Evolutionary conservation across 768 basidiomycete genomes (phyloP).

Genomic region (Russula olivacea): DNA sequence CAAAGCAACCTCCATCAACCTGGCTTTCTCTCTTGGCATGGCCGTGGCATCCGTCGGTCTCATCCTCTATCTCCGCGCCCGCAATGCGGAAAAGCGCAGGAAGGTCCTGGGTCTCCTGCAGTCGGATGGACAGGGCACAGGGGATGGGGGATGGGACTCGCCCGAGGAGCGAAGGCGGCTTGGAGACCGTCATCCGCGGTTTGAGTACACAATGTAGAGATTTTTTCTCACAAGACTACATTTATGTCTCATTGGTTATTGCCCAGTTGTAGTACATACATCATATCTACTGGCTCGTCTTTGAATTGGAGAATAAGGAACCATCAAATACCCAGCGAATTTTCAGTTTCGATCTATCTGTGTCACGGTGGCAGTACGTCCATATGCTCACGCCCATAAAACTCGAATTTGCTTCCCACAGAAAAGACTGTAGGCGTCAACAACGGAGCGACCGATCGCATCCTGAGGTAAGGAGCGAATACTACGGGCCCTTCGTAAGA

Average conservation of each 20-base stretch:
- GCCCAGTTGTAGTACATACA: not conserved
- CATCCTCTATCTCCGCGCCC: conserved; percentile 8
- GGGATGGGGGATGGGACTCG: conserved; percentile 20
- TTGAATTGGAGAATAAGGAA: not conserved
- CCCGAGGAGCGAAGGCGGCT: conserved; percentile 13
- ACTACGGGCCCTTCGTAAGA: not conserved
- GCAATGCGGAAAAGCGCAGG: conserved; percentile 16
- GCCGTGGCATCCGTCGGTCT: not conserved
- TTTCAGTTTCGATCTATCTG: not conserved
- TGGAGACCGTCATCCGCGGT: conserved; percentile 25
- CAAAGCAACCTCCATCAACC: conserved; percentile 20
- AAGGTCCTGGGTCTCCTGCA: conserved; percentile 5
- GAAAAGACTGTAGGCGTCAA: not conserved
- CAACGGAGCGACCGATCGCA: not conserved
- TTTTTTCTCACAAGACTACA: not conserved
- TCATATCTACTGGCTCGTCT: not conserved
- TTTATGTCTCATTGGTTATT: not conserved
- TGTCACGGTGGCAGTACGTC: not conserved
- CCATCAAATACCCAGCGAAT: not conserved
- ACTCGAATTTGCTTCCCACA: not conserved
- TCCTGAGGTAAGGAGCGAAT: not conserved
- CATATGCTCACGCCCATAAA: not conserved
- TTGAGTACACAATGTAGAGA: conserved; percentile 22
- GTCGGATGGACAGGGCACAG: conserved; percentile 6
- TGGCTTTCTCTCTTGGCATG: conserved; percentile 14